Evolutionary conservation across 805 yeast genomes (phyloP).

Genomic region (Ogataea thermomethanolica): DNA sequence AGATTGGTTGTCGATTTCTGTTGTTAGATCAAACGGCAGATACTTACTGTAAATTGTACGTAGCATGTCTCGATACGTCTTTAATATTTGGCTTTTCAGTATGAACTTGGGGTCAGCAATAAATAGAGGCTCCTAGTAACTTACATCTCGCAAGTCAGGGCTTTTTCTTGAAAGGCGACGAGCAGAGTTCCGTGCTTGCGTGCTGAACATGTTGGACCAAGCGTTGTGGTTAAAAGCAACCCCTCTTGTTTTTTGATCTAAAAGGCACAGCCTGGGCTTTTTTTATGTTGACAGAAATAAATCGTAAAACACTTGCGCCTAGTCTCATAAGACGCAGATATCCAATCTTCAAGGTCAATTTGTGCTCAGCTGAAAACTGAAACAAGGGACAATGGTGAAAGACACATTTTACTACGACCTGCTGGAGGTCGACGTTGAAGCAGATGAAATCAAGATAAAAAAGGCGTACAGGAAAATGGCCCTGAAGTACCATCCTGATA

Average conservation of each 20-base stretch:
- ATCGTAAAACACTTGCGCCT: no score
- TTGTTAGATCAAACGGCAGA: not conserved
- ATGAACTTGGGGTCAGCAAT: constrained; percentile 25
- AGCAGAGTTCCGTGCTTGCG: no score
- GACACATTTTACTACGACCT: constrained; percentile 73
- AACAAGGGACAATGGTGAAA: constrained; percentile 51
- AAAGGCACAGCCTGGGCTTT: no score
- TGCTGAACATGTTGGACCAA: no score
- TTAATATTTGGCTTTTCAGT: constrained; percentile 26
- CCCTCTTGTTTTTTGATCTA: no score
- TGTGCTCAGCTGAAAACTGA: not conserved
- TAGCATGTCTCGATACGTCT: constrained; percentile 32
- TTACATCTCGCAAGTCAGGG: constrained; percentile 4
- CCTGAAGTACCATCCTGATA: constrained; percentile 74
- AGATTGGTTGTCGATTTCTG: constrained; percentile 24
- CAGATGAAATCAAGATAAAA: constrained; percentile 65
- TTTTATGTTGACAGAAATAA: no score
- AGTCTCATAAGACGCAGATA: no score
- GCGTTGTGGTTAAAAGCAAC: no score
- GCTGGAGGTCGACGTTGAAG: constrained; percentile 53
- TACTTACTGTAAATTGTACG: constrained; percentile 28
- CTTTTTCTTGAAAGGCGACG: not conserved
- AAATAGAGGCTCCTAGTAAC: not conserved
- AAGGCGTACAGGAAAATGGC: constrained; percentile 80
- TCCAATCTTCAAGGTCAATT: no score